Percentiles rank a stretch among this genome's conserved stretches.
Conservation (phyloP, 2,329 filamentous ascomycete species). For the Fusarium nisikadoi region DNA sequence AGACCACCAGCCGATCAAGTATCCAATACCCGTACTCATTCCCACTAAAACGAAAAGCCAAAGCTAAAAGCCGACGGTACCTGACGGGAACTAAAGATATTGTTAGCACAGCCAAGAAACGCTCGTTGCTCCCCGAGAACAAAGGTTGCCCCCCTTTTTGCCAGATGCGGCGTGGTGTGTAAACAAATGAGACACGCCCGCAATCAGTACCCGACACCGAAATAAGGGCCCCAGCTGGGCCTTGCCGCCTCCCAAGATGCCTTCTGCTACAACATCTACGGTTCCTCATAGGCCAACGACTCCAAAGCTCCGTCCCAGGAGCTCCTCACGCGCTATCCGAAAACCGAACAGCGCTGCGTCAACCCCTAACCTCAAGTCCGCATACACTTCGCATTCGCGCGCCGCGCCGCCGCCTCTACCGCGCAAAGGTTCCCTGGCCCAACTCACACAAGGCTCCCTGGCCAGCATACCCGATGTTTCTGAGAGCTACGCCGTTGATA, state of each 20-base stretch:
- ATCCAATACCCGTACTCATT: slow-evolving; percentile 14
- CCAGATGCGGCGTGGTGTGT: slow-evolving; percentile 44
- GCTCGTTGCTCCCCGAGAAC: slow-evolving; percentile 34
- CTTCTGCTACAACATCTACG: slow-evolving; percentile 43
- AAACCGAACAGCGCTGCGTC: slow-evolving; percentile 62
- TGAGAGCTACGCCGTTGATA: slow-evolving; percentile 70
- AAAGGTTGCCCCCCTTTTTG: slow-evolving; percentile 43
- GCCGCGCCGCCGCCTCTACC: slow-evolving; percentile 62
- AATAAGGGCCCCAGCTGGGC: slow-evolving; percentile 42
- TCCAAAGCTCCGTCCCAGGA: slow-evolving; percentile 35
- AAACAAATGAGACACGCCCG: slow-evolving; percentile 47
- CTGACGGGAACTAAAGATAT: slow-evolving; percentile 34
- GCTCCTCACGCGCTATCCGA: slow-evolving; percentile 54
- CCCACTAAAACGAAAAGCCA: slow-evolving; percentile 28
- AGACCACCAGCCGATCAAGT: slow-evolving; percentile 4
- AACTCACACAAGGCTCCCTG: slow-evolving; percentile 71
- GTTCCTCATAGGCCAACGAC: slow-evolving; percentile 27
- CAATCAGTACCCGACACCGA: slow-evolving; percentile 30
- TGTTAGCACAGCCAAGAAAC: slow-evolving; percentile 18
- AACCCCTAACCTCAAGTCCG: slow-evolving; percentile 67
- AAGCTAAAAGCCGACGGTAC: slow-evolving; percentile 25
- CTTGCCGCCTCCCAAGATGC: slow-evolving; percentile 40
- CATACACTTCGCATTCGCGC: slow-evolving; percentile 62
- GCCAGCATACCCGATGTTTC: slow-evolving; percentile 74
- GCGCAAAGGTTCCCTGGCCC: slow-evolving; percentile 77